Percentiles rank a stretch among this genome's conserved stretches.
Conservation (phyloP, 768 basidiomycete genomes). For the Saitozyma podzolica region DNA sequence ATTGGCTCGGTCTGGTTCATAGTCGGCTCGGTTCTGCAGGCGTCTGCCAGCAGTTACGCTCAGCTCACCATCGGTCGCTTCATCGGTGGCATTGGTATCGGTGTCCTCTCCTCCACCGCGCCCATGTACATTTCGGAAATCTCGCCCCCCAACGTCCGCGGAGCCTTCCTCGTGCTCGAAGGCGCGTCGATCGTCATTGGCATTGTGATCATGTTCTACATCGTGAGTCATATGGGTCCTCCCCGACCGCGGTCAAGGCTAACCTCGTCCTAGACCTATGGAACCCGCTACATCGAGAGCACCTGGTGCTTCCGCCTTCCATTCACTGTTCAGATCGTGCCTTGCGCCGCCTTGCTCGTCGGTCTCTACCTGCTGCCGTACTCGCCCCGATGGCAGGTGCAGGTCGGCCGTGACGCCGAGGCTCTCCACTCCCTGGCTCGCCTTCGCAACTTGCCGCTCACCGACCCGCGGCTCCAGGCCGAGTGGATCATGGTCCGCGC, state of each 20-base stretch:
- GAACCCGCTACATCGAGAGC: too few relatives aligned
- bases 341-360: constrained; percentile 2
- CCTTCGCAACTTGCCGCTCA: constrained; percentile 7
- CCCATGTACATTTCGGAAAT: constrained; percentile 21
- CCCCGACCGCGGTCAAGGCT: too few relatives aligned
- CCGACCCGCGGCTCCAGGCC: constrained; percentile 20
- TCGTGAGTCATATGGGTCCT: constrained; percentile 3
- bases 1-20: constrained; percentile 17
- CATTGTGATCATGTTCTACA: constrained; percentile 14
- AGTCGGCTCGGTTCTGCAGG: constrained; percentile 11
- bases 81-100: constrained; percentile 18
- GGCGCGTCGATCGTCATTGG: constrained; percentile 15
- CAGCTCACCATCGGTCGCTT: constrained; percentile 10
- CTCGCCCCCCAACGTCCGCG: constrained; percentile 17
- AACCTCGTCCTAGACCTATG: too few relatives aligned
- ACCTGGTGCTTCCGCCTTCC: too few relatives aligned
- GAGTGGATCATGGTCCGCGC: constrained; percentile 23
- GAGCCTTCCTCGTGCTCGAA: constrained; percentile 12
- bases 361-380: constrained; percentile 15
- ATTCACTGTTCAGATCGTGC: too few relatives aligned
- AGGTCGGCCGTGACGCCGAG: constrained; percentile 21
- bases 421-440: constrained; percentile 17
- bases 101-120: constrained; percentile 8
- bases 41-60: background rate
- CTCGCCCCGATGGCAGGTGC: constrained; percentile 32